Evolutionary conservation across 2,329 filamentous ascomycete species (phyloP), one percentile per base, ranked within the genome.

Genomic region (Claviceps sp.): DNA sequence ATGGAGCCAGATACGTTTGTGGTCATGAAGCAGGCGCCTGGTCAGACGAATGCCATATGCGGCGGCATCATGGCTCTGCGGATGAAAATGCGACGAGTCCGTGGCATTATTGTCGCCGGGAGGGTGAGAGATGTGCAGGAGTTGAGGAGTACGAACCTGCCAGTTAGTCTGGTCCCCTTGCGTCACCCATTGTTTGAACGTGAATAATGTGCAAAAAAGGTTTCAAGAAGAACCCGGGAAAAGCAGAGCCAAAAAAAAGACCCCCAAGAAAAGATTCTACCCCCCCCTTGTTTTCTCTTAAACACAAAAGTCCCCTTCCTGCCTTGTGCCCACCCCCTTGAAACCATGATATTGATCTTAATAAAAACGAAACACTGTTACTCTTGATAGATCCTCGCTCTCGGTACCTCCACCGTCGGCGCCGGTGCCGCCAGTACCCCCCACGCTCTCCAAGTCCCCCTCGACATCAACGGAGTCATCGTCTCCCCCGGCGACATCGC

Each of bases 41-140:
- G 72, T 1, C 84, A 88, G 62, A 74, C 73, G 49, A 87, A 85
- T 65, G 85, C 85, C 5, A 75, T 87, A 7, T 75, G 87, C 5
- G 86, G 86, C n/a, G 85, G 85, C 18, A 87, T 89, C 57, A 85
- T 89, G 77, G 85, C 83, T 5, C 70, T 77, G 34, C 73, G 85
- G 20, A 85, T 89, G 76, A 79, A 81, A 59, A 63, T 75, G 14
- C 71, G 82, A 11, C 77, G 78, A 14, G 78, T 77, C 18, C 71
- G 72, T 57, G 84, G 75, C 2, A 74, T 84, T 11, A 68, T 89
- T n/a, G 81, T 87, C 7, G 75, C 80, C 57, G 85, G 85, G 1
- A 70, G 85, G 41, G 77, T 84, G 5, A 73, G 85, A 55, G 86
- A 89, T 67, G 60, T 88, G 18, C 69, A 67, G 16, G 80, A 85